Percentiles rank a stretch among this genome's conserved stretches.
Evolutionary conservation across 2,329 filamentous ascomycete species (phyloP).

Genomic region (Cladosporium cucumerinum): DNA sequence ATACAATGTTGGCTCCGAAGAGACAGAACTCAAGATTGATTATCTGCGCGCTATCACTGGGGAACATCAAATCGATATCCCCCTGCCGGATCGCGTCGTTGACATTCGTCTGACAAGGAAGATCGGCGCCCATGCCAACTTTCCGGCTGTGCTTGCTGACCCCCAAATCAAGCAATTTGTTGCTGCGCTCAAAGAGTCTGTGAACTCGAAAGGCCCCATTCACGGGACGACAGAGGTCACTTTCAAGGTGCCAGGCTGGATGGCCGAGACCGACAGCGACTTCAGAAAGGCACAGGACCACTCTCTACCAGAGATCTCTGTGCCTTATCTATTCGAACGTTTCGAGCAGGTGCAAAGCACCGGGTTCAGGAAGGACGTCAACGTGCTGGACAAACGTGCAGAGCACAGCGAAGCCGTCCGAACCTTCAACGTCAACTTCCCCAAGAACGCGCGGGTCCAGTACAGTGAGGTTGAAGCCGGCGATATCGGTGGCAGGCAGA

Average conservation of each 20-base stretch:
- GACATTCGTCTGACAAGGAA: constrained; percentile 26
- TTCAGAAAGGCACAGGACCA: not conserved
- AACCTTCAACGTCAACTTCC: not conserved
- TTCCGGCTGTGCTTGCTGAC: constrained; percentile 12
- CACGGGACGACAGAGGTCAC: constrained; percentile 22
- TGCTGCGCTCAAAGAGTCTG: constrained; percentile 20
- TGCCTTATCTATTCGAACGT: constrained; percentile 29
- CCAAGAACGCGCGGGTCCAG: constrained; percentile 2
- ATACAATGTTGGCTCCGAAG: not conserved
- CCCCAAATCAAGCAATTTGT: constrained; percentile 22
- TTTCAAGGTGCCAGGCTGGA: constrained; percentile 22
- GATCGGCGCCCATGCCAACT: constrained; percentile 12
- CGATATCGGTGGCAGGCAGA: constrained; percentile 19
- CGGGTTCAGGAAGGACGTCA: constrained; percentile 17
- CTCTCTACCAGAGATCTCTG: constrained; percentile 10
- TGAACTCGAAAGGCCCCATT: constrained; percentile 18
- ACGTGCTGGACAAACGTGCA: not conserved
- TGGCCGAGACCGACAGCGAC: constrained; percentile 4
- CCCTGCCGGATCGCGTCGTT: constrained; percentile 22
- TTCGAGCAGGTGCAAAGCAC: constrained; percentile 28
- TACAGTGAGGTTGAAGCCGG: constrained; percentile 21
- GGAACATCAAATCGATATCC: constrained; percentile 11
- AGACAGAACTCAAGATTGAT: constrained; percentile 2
- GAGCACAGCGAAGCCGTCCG: not conserved
- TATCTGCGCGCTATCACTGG: constrained; percentile 7